Evolutionary conservation across 2,329 filamentous ascomycete genomes (phyloP), one percentile per base, ranked within the genome.

Genomic region (Fusarium palustre): DNA sequence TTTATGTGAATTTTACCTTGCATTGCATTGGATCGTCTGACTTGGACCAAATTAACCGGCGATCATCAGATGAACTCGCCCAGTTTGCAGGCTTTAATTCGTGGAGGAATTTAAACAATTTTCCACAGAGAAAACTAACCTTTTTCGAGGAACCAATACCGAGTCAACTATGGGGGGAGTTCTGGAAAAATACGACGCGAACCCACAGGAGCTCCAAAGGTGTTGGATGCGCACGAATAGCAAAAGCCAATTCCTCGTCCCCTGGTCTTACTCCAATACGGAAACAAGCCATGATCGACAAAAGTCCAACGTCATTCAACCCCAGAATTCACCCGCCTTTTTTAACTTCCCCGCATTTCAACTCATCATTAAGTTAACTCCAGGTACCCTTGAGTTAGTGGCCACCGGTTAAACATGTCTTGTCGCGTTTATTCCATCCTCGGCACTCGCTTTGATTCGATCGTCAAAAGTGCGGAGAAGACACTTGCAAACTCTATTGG

Each of bases 401-500:
- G 38, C 10, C 24, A 31, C 52, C 47, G 64, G 63, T 25, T 66
- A 57, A 66, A 66, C 24, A 59, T 55, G n/a, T 42, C 31, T 28
- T 34, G 52, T 22, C 43, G 15, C 30, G 24, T 43, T 18, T 28
- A 15, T 24, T 22, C 43, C 54, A 33, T n/a, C 48, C 49, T 63
- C 49, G 66, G 66, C 49, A 64, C 12, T 53, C 8, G 7, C 31
- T 22, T 43, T 62, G 62, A 50, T 48, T 55, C 42, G 46, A 70
- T 70, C 58, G 33, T 20, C 57, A 50, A 50, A 39, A 57, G 48
- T 69, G 66, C 62, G 67, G 66, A 69, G 66, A 70, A 48, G 49
- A n/a, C n/a, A 43, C 11, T 4, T 5, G 9, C 5, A 6, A 4
- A 47, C 7, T 43, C 13, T 15, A 69, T 69, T 69, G 67, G 67